phyloP scores from a whole-genome alignment of 2,329 filamentous ascomycete species.

The Niveomyces coronatus region DNA sequence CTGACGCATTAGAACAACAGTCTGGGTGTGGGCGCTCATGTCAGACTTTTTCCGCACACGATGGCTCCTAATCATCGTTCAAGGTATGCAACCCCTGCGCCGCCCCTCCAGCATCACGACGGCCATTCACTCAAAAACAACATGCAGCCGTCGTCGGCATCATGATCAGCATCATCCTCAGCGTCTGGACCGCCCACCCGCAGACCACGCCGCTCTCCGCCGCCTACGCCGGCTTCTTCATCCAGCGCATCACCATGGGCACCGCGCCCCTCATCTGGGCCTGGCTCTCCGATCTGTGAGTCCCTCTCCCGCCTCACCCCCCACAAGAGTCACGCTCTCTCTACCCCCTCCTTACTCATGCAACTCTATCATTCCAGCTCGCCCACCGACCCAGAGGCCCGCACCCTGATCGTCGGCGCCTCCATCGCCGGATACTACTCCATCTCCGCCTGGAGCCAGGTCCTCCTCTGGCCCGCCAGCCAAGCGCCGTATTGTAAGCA shows the following conservation, averaged over 20 bases:
- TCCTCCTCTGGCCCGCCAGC: constrained; percentile 40
- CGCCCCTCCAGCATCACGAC: neutral
- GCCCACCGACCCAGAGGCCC: constrained; percentile 6
- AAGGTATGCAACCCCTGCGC: constrained; percentile 22
- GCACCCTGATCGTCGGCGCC: constrained; percentile 33
- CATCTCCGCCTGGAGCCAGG: constrained; percentile 40
- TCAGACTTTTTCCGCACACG: constrained; percentile 39
- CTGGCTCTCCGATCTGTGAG: constrained; percentile 38
- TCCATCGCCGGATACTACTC: constrained; percentile 39
- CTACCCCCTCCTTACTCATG: no score
- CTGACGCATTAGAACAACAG: constrained; percentile 14
- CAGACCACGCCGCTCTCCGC: constrained; percentile 29
- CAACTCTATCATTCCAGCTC: neutral
- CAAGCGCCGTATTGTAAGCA: constrained; percentile 37
- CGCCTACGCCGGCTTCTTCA: constrained; percentile 42
- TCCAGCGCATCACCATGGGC: constrained; percentile 35
- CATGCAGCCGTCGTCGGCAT: constrained; percentile 30
- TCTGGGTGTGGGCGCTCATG: constrained; percentile 43
- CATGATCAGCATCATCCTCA: constrained; percentile 40
- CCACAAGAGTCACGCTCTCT: no score
- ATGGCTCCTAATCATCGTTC: constrained; percentile 39
- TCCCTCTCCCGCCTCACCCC: no score
- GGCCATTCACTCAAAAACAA: neutral
- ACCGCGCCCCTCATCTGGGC: constrained; percentile 42
- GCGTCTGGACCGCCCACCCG: constrained; percentile 39